phyloP scores from a whole-genome alignment of 2,329 filamentous ascomycete genomes.

The Drechslerella coelobrocha region DNA sequence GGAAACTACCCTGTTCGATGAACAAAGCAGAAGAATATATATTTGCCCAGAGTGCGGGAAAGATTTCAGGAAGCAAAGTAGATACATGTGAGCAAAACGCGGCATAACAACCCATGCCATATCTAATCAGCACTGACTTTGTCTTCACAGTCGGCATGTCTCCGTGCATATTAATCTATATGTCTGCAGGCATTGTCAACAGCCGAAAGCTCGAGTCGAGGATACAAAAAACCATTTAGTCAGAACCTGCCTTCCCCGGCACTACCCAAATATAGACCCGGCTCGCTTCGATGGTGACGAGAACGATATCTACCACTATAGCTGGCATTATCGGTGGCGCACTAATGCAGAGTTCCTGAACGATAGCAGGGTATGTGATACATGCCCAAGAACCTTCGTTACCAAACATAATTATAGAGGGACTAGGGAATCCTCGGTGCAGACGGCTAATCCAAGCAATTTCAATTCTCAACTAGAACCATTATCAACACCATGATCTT shows the following conservation, averaged over 20 bases:
- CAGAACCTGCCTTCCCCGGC: slow-evolving; percentile 35
- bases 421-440: too few relatives aligned
- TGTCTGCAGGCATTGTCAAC: slow-evolving; percentile 35
- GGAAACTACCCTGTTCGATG: slow-evolving; percentile 19
- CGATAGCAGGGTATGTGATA: slow-evolving; percentile 37
- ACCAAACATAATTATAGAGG: too few relatives aligned
- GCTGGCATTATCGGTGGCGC: slow-evolving; percentile 45
- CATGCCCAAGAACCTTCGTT: neutral
- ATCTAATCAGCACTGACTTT: neutral
- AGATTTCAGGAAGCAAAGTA: slow-evolving; percentile 40
- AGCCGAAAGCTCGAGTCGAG: slow-evolving; percentile 37
- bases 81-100: slow-evolving; percentile 34
- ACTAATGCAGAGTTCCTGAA: slow-evolving; percentile 36
- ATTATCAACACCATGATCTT: slow-evolving; percentile 28
- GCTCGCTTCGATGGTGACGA: slow-evolving; percentile 43
- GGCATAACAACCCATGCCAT: too few relatives aligned
- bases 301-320: slow-evolving; percentile 36
- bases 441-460: too few relatives aligned
- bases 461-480: too few relatives aligned
- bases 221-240: slow-evolving; percentile 45
- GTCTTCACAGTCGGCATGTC: slow-evolving; percentile 30
- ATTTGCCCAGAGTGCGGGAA: slow-evolving; percentile 38
- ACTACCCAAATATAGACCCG: slow-evolving; percentile 34
- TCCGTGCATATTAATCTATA: slow-evolving; percentile 47
- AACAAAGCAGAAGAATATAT: slow-evolving; percentile 31